Conservation (phyloP, 129 eudicot genomes). For the carrot (Daucus carota) region DNA sequence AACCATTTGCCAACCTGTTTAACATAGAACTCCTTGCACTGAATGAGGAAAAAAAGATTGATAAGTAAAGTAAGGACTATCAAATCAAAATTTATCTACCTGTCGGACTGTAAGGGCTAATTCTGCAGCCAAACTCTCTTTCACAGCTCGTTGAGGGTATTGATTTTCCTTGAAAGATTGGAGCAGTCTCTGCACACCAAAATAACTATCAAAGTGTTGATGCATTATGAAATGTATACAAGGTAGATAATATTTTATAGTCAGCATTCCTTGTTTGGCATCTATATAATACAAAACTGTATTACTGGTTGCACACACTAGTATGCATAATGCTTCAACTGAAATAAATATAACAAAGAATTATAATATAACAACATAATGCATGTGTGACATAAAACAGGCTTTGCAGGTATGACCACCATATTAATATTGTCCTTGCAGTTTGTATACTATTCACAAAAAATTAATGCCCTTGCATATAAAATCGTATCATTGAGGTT, state of each 20-base stretch:
- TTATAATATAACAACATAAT: not conserved
- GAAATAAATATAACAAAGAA: not conserved
- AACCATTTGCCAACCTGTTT: conserved; percentile 82
- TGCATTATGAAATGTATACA: not conserved
- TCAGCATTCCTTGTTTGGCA: not conserved
- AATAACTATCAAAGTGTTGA: conserved; percentile 6
- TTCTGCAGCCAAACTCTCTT: conserved; percentile 61
- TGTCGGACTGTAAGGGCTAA: conserved; percentile 45
- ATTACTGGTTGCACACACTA: not conserved
- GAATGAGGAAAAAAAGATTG: not conserved
- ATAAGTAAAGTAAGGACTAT: not conserved
- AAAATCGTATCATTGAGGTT: not conserved
- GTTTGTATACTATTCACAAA: not conserved
- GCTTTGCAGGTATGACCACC: not conserved
- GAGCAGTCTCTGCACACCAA: conserved; percentile 52
- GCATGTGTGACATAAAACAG: not conserved
- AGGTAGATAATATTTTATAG: not conserved
- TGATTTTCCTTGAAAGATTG: conserved; percentile 66
- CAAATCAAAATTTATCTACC: conserved; percentile 24
- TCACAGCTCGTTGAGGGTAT: conserved; percentile 43
- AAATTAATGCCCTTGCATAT: not conserved
- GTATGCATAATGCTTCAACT: conserved; percentile 1
- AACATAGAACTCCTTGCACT: not conserved
- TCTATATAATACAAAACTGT: not conserved
- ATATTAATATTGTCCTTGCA: not conserved